Conservation (phyloP, 768 basidiomycete species). For the Lentinula sp. region DNA sequence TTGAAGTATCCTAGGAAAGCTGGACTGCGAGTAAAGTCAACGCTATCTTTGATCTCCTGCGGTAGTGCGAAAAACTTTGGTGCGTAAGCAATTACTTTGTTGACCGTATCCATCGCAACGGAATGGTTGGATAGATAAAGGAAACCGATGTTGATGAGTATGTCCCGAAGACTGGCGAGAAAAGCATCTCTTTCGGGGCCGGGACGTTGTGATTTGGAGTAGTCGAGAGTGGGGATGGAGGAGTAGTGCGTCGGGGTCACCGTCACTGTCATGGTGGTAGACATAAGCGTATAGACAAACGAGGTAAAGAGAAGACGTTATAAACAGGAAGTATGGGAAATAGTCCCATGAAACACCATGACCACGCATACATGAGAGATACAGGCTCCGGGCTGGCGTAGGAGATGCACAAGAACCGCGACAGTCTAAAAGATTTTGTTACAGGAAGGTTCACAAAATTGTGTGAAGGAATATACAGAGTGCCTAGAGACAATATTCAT, state of each 20-base stretch:
- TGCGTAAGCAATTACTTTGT: slow-evolving; percentile 32
- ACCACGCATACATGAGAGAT: background rate
- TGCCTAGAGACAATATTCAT: background rate
- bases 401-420: background rate
- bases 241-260: background rate
- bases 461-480: background rate
- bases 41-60: slow-evolving; percentile 32
- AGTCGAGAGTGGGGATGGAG: slow-evolving; percentile 8
- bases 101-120: slow-evolving; percentile 28
- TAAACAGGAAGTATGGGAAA: background rate
- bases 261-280: background rate
- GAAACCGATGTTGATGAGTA: slow-evolving; percentile 50
- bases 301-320: background rate
- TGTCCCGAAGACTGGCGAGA: slow-evolving; percentile 38
- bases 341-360: background rate
- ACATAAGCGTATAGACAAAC: background rate
- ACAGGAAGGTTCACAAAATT: background rate
- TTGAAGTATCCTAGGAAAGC: slow-evolving; percentile 51
- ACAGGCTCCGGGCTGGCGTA: background rate
- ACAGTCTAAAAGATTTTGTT: background rate
- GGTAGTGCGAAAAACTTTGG: slow-evolving; percentile 47
- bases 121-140: slow-evolving; percentile 46
- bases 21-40: slow-evolving; percentile 42
- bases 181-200: slow-evolving; percentile 28
- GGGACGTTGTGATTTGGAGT: background rate